Percentiles rank a stretch among this genome's conserved stretches.
phyloP scores from a whole-genome alignment of 2,329 filamentous ascomycete genomes.

The Orbilia quercus region DNA sequence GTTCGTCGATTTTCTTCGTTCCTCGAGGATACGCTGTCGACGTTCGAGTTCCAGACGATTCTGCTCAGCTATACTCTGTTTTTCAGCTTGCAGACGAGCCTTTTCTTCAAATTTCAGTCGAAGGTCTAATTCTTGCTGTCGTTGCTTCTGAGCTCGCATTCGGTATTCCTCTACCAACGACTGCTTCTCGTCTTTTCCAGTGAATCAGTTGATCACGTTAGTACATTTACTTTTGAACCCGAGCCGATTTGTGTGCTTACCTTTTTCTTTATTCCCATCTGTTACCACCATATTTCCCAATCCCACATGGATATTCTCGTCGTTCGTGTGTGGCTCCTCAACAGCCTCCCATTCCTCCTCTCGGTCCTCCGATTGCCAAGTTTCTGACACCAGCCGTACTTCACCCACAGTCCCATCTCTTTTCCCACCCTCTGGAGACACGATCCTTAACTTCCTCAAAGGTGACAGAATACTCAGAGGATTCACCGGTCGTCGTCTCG shows the following conservation, averaged over 20 bases:
- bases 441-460: conserved; percentile 42
- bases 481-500: not conserved
- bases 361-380: too few relatives aligned
- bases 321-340: too few relatives aligned
- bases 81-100: conserved; percentile 11
- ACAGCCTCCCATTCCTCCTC: not conserved
- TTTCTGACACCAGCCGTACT: not conserved
- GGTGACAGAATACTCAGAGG: conserved; percentile 38
- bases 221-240: not conserved
- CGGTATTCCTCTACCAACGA: conserved; percentile 24
- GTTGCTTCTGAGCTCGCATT: conserved; percentile 22
- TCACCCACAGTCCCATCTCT: not conserved
- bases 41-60: conserved; percentile 9
- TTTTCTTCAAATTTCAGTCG: conserved; percentile 28
- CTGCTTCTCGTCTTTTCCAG: conserved; percentile 2
- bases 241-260: not conserved
- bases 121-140: conserved; percentile 20
- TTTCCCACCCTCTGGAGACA: conserved; percentile 21
- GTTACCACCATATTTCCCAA: not conserved
- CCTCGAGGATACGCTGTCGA: conserved; percentile 6
- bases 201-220: not conserved
- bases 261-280: conserved; percentile 4
- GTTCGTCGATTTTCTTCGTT: conserved; percentile 5
- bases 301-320: too few relatives aligned
- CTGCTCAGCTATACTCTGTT: not conserved